Conservation (phyloP, 306 rosid species). For the Cucumis sativus region DNA sequence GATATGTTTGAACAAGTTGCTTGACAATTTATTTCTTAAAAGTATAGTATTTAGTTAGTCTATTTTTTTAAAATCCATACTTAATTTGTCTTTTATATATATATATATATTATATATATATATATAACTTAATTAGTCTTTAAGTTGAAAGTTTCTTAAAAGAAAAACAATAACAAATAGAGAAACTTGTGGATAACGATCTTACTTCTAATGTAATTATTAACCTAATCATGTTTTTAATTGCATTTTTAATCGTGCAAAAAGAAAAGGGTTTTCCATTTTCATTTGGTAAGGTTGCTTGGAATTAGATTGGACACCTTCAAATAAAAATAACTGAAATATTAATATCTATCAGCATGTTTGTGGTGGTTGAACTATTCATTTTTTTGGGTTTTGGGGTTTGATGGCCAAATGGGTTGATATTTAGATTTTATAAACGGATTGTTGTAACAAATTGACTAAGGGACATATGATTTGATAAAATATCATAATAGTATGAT, state of each 20-base stretch:
- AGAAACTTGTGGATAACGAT: background rate
- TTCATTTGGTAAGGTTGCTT: background rate
- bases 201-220: background rate
- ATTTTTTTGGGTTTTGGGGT: background rate
- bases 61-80: background rate
- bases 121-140: background rate
- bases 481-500: background rate
- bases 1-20: too few relatives aligned
- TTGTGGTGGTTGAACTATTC: background rate
- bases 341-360: background rate
- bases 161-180: too few relatives aligned
- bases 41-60: background rate
- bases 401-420: background rate
- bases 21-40: too few relatives aligned
- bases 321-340: background rate
- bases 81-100: too few relatives aligned
- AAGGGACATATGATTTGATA: background rate
- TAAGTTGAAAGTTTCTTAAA: background rate
- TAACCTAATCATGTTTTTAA: background rate
- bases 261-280: background rate
- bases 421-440: background rate
- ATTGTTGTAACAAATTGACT: background rate
- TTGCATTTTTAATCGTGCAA: background rate
- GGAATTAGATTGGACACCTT: background rate
- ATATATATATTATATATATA: too few relatives aligned